Percentiles rank a stretch among this genome's conserved stretches.
These are phyloP conservation scores for Hymenoscyphus linearis DNA, from an alignment of 2,329 filamentous ascomycete genomes.

Conservation along the genomic window DNA sequence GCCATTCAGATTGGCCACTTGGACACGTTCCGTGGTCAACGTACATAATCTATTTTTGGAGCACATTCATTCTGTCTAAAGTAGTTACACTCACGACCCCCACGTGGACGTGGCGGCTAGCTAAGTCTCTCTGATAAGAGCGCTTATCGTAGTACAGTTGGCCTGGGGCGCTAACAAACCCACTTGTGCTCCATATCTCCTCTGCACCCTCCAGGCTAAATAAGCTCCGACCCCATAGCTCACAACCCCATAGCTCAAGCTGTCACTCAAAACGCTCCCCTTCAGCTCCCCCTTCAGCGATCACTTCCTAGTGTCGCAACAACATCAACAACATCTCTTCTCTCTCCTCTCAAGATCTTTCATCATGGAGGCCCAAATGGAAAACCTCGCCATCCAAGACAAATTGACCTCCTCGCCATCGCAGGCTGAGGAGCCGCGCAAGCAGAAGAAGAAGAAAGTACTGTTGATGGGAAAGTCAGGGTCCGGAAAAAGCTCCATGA, in stretches of 20 bases:
- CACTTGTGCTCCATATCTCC: too few species aligned
- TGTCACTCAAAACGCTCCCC: neutral
- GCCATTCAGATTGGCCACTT: too few species aligned
- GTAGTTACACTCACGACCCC: too few species aligned
- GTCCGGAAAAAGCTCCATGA: constrained; percentile 97
- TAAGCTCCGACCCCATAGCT: neutral
- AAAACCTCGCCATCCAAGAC: constrained; percentile 24
- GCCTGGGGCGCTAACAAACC: too few species aligned
- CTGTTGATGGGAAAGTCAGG: constrained; percentile 92
- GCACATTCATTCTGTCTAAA: too few species aligned
- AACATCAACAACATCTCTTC: neutral
- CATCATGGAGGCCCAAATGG: constrained; percentile 29
- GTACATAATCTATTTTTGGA: too few species aligned
- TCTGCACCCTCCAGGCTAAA: too few species aligned
- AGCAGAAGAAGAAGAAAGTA: constrained; percentile 81
- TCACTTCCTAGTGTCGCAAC: neutral
- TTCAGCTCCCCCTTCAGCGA: neutral
- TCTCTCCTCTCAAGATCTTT: constrained; percentile 36
- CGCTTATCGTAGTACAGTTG: too few species aligned
- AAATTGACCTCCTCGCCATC: constrained; percentile 20
- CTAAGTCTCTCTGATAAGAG: too few species aligned
- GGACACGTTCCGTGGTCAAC: too few species aligned
- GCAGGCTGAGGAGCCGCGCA: constrained; percentile 35
- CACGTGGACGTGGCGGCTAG: too few species aligned
- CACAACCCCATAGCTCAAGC: neutral